phyloP scores from a whole-genome alignment of 345 rosid genomes.

The Limnanthes douglasii region DNA sequence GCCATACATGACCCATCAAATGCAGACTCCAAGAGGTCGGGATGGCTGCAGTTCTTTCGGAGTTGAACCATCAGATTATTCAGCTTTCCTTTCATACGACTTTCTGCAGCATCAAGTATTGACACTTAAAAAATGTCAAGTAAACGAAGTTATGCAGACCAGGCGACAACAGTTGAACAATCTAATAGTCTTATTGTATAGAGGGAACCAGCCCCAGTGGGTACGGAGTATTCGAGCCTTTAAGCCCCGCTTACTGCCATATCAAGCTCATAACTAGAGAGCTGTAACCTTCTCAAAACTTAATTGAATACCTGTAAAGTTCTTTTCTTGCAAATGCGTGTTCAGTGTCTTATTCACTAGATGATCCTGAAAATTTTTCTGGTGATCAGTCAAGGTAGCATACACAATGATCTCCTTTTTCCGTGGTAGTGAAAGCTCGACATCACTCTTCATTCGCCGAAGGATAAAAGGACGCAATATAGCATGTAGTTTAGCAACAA shows the following conservation, averaged over 20 bases:
- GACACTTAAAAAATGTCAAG: neutral
- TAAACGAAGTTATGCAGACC: conserved; percentile 2
- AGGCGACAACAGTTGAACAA: too few relatives aligned
- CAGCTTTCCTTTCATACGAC: conserved; percentile 52
- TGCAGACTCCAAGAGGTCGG: conserved; percentile 68
- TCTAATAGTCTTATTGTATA: too few relatives aligned
- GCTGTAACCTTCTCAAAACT: too few relatives aligned
- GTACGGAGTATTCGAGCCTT: too few relatives aligned
- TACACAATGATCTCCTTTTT: conserved; percentile 90
- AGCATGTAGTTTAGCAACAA: conserved; percentile 83
- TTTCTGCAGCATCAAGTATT: conserved; percentile 23
- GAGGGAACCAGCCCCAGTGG: too few relatives aligned
- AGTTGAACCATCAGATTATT: conserved; percentile 73
- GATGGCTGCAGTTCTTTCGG: conserved; percentile 96
- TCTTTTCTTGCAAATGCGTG: conserved; percentile 29
- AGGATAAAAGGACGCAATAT: conserved; percentile 94
- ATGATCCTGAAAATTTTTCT: conserved; percentile 81
- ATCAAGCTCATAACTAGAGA: too few relatives aligned
- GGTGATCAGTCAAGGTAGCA: conserved; percentile 77
- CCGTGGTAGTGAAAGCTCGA: conserved; percentile 75
- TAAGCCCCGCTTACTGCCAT: too few relatives aligned
- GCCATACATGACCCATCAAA: conserved; percentile 55
- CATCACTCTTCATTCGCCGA: conserved; percentile 87
- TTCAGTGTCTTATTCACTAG: conserved; percentile 63
- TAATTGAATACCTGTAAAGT: neutral